Evolutionary conservation across 2,329 filamentous ascomycete species (phyloP), one percentile per base, ranked within the genome.

Genomic region (Neopestalotiopsis sp.): DNA sequence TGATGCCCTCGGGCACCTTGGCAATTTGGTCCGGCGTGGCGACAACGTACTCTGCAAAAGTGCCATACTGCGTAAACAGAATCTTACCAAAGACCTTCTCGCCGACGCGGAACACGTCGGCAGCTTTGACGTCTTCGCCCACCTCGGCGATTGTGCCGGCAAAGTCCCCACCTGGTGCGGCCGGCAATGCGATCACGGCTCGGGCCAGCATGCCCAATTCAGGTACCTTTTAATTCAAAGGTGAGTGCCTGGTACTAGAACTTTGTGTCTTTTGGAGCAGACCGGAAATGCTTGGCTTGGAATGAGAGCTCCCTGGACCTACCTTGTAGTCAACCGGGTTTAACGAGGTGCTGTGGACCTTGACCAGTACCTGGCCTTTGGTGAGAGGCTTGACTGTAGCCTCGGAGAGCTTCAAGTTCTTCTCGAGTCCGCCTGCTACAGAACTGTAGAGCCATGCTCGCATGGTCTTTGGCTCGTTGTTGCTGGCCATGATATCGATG

Each of bases 241-340:
- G 34, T 38, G 34, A 38, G 34, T 38, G 34, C 34, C 10, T 38
- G 34, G 34, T 1, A 38, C 10, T 38, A 10, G 34, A 38, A 3
- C 34, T 38, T 10, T 10, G 10, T 10, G 34, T 38, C 34, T 10
- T 10, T 10, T 7, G 10, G 6, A 38, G 34, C 6, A 38, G 34
- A 38, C 45, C n/a, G n/a, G 45, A 20, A n/a, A 17, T 6, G 17
- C n/a, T 17, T 2, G 17, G n/a, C 3, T 20, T 6, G 17, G 45
- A 53, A 17, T 7, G 5, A 9, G 17, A 20, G 14, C n/a, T 53
- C 5, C n/a, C 6, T 13, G 12, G 3, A 9, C 45, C n/a, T 53
- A 53, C 61, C 70, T 87, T 87, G 81, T 83, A 82, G 76, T 88
- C 86, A 68, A 82, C 81, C 0, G 85, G 86, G 73, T 88, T 87